phyloP scores from a whole-genome alignment of 441 rosid species.

The Bruguiera hainesii region DNA sequence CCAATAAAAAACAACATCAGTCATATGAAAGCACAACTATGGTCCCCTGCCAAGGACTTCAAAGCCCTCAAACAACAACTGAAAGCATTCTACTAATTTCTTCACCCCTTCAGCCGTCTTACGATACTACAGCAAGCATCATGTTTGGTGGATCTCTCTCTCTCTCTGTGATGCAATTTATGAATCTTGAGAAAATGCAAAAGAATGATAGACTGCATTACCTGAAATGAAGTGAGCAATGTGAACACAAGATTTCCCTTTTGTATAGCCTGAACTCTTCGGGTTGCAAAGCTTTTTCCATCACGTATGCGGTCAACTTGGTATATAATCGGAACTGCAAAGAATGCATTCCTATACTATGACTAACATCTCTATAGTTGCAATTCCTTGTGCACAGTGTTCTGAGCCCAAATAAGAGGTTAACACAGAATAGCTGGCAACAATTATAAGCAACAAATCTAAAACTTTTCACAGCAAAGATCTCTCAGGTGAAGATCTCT shows the following conservation, averaged over 20 bases:
- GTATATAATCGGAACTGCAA: slow-evolving; percentile 80
- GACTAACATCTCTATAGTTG: slow-evolving; percentile 3
- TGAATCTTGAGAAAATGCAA: slow-evolving; percentile 1
- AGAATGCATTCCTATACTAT: slow-evolving; percentile 6
- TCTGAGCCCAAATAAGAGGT: background rate
- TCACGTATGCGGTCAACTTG: slow-evolving; percentile 82
- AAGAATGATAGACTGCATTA: slow-evolving; percentile 24
- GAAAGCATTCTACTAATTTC: too few relatives aligned
- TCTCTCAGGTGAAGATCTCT: background rate
- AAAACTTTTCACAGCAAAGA: background rate
- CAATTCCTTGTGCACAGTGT: background rate
- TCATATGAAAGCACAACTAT: too few relatives aligned
- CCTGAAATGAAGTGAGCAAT: slow-evolving; percentile 90
- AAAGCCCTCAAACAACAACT: background rate
- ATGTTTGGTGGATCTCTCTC: too few relatives aligned
- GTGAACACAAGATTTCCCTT: slow-evolving; percentile 76
- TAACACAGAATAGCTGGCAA: too few relatives aligned
- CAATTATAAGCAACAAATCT: too few relatives aligned
- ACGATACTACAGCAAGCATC: too few relatives aligned
- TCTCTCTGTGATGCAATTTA: too few relatives aligned
- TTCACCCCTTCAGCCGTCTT: too few relatives aligned
- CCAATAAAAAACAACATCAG: background rate
- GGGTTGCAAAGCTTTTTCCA: slow-evolving; percentile 88
- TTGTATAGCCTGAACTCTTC: slow-evolving; percentile 89
- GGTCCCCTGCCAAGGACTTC: background rate